These are phyloP conservation scores for Lindgomyces ingoldianus DNA, from an alignment of 495 filamentous ascomycete species.

Conservation along the genomic window DNA sequence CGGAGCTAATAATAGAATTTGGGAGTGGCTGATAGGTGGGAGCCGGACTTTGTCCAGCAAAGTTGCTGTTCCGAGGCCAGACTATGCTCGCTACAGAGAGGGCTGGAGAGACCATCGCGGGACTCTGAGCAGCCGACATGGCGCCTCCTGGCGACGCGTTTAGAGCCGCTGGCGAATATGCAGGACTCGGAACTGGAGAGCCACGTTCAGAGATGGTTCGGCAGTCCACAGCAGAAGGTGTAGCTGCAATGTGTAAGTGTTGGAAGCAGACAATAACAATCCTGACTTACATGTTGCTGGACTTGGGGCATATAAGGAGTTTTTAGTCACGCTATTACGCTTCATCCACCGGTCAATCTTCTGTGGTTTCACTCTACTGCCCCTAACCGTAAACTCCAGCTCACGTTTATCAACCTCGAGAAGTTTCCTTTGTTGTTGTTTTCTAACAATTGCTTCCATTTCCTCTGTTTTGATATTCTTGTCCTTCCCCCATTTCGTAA, in stretches of 20 bases:
- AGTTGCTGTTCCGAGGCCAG: constrained; percentile 23
- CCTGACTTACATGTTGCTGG: constrained; percentile 31
- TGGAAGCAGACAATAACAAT: neutral
- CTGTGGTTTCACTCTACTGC: constrained; percentile 23
- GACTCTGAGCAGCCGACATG: constrained; percentile 16
- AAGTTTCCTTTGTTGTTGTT: constrained; percentile 33
- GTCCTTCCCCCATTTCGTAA: constrained; percentile 37
- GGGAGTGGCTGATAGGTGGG: constrained; percentile 19
- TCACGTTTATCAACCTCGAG: constrained; percentile 24
- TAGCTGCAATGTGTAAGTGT: neutral
- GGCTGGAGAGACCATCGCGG: constrained; percentile 27
- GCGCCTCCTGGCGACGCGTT: constrained; percentile 9
- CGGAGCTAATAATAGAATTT: neutral
- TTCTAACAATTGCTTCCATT: constrained; percentile 42
- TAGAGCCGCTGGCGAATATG: constrained; percentile 21
- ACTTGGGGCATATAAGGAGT: constrained; percentile 23
- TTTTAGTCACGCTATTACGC: constrained; percentile 16
- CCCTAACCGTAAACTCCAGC: constrained; percentile 20
- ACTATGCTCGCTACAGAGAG: constrained; percentile 31
- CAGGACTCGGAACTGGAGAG: constrained; percentile 22
- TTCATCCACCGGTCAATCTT: constrained; percentile 36
- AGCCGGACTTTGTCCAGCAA: constrained; percentile 30
- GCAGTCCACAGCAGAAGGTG: constrained; percentile 24
- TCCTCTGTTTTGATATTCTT: constrained; percentile 41
- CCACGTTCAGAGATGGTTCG: constrained; percentile 30